Evolutionary conservation across 1,284 basidiomycete species (phyloP), one percentile per base, ranked within the genome.

Genomic region (Tylopilus sp.): DNA sequence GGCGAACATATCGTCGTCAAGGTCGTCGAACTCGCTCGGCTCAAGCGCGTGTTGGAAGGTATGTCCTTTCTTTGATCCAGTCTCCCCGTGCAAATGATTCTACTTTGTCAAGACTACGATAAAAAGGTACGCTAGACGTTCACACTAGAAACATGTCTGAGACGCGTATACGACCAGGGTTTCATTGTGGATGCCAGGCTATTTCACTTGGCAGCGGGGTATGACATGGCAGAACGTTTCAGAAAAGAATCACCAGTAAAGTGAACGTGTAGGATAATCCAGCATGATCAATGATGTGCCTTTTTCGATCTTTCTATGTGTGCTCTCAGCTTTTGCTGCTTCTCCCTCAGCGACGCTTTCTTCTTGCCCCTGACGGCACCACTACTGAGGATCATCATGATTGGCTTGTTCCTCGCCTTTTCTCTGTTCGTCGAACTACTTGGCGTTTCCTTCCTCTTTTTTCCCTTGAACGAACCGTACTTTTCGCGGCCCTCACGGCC

Each of bases 401-500:
- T 86, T 19, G 95, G 95, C 79, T 97, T 97, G 79, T 96, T 95
- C 74, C 92, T 86, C 53, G 90, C 88, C 87, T 97, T 97, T 82
- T 97, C 94, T 73, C 89, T 86, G 79, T 97, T 97, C 44, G 95
- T 97, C 65, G 92, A 90, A 74, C 92, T 94, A 78, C 92, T 95
- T 60, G 91, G 89, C 19, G 82, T 81, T 51, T 85, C 93, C 78
- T 94, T 95, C 69, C 90, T 94, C 82, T 94, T 92, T 85, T 97
- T 97, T 47, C 95, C 96, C 83, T 93, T 96, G 71, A 87, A 80
- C 61, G 92, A 94, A 9, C 95, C 95, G 76, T 92, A 99, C 84
- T 98, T 99, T 75, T 98, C 97, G 59, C 98, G 88, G 0, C 96
- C 98, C 80, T 99, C 97, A 39, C 97, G 88, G 1, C 97, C 97